phyloP scores from a whole-genome alignment of 306 rosid genomes.

The Pyrus communis region DNA sequence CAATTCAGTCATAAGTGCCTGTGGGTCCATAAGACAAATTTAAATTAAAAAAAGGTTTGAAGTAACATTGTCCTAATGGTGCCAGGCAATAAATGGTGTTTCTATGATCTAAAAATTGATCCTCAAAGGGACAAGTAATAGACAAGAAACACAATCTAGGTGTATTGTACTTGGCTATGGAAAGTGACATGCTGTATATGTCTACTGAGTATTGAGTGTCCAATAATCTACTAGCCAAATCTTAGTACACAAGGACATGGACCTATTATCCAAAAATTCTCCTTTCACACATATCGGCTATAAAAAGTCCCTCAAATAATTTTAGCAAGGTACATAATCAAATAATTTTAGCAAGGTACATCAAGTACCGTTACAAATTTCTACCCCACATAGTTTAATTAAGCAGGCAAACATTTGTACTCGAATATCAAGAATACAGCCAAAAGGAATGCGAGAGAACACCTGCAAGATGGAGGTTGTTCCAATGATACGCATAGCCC shows the following conservation, averaged over 20 bases:
- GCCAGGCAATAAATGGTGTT: background rate
- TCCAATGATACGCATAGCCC: constrained; percentile 72
- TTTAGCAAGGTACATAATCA: background rate
- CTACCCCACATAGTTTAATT: background rate
- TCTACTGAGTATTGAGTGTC: background rate
- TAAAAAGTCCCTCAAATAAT: background rate
- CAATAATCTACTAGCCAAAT: background rate
- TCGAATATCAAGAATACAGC: background rate
- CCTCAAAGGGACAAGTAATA: background rate
- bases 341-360: background rate
- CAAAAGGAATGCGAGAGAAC: background rate
- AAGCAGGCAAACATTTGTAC: background rate
- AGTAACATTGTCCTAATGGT: background rate
- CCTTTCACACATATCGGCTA: background rate
- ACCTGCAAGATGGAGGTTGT: constrained; percentile 57
- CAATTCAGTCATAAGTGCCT: background rate
- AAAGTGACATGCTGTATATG: background rate
- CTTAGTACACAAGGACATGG: background rate
- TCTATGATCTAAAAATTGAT: background rate
- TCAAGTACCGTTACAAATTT: background rate
- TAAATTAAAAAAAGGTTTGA: background rate
- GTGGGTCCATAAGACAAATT: background rate
- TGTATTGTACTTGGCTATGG: background rate
- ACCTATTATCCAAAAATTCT: background rate
- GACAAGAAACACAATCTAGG: background rate